Evolutionary conservation across 345 rosid genomes (phyloP), one percentile per base, ranked within the genome.

Genomic region (Dipteronia dyeriana): DNA sequence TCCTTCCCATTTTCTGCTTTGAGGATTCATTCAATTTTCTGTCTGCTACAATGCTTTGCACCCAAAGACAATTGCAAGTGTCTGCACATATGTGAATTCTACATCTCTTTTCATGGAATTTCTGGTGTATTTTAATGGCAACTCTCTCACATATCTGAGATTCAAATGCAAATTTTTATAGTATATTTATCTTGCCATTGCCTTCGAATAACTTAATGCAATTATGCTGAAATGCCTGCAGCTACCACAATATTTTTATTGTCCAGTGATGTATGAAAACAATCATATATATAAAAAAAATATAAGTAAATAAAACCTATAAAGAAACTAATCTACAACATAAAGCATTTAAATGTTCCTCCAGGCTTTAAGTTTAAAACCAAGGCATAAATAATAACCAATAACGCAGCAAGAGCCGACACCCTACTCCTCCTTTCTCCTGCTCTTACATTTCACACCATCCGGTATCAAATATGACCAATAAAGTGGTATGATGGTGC

Each of bases 391-490:
- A 20, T 59, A 59, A 22, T 59, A 22, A 59, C 26, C 11, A 59
- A 53, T 16, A 20, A 57, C 1, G 12, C 9, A 2, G 25, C 13
- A 59, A 19, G 63, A 59, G 12, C 63, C 0, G 11, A 59, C 12
- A 59, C 63, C 22, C 20, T 65, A 65, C 16, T 16, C 9, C 56
- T 77, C 70, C 81, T 88, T 88, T 62, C 71, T 76, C 71, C 77
- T 78, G 23, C 79, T 66, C 75, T 77, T 85, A 26, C 80, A 8
- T 66, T 82, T 88, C 3, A 71, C 61, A 13, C 74, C 89, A 79
- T 85, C 90, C 13, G 90, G 90, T 70, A 92, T 90, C 75, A 85
- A 89, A 0, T 87, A 92, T 7, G 94, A 85, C 84, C 85, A 88
- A 26, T 79, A 68, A 1, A 92, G 66, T 0, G 99, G 99, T 62